phyloP scores from a whole-genome alignment of 1,284 basidiomycete genomes.

The Phaffia rhodozyma region DNA sequence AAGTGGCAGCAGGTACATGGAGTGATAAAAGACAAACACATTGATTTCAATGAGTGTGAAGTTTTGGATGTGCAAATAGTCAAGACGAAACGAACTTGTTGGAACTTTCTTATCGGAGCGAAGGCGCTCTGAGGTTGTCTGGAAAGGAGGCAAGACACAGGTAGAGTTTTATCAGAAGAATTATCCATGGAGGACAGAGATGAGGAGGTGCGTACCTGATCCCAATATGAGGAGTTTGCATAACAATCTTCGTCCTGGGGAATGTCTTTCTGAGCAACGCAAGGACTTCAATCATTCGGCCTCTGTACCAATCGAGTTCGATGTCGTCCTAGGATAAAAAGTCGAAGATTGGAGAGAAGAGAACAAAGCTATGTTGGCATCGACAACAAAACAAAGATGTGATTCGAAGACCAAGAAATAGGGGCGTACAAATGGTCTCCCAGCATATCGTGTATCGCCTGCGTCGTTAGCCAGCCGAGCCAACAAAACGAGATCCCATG shows the following conservation, averaged over 20 bases:
- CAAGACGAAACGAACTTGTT: conserved; percentile 3
- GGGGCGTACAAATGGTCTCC: conserved; percentile 4
- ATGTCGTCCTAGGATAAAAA: conserved; percentile 1
- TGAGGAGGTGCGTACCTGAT: too few species aligned
- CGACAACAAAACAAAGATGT: too few species aligned
- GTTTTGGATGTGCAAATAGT: too few species aligned
- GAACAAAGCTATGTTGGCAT: too few species aligned
- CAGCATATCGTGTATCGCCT: conserved; percentile 1
- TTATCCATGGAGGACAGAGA: too few species aligned
- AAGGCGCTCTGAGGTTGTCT: conserved; percentile 4
- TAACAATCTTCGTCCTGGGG: conserved; percentile 15
- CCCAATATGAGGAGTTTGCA: conserved; percentile 16
- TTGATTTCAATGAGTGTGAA: too few species aligned
- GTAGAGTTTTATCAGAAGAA: too few species aligned
- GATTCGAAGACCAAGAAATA: too few species aligned
- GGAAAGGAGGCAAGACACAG: too few species aligned
- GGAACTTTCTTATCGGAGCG: conserved; percentile 9
- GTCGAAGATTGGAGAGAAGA: too few species aligned
- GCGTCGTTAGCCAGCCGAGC: not conserved
- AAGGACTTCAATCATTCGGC: conserved; percentile 9
- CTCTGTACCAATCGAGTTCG: conserved; percentile 9
- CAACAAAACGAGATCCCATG: conserved; percentile 16
- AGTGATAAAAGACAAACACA: not conserved
- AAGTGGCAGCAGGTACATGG: not conserved
- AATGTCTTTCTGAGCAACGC: conserved; percentile 1